Percentiles rank a stretch among this genome's conserved stretches.
Evolutionary conservation across 1,284 basidiomycete genomes (phyloP).

Genomic region (Marasmius sp.): DNA sequence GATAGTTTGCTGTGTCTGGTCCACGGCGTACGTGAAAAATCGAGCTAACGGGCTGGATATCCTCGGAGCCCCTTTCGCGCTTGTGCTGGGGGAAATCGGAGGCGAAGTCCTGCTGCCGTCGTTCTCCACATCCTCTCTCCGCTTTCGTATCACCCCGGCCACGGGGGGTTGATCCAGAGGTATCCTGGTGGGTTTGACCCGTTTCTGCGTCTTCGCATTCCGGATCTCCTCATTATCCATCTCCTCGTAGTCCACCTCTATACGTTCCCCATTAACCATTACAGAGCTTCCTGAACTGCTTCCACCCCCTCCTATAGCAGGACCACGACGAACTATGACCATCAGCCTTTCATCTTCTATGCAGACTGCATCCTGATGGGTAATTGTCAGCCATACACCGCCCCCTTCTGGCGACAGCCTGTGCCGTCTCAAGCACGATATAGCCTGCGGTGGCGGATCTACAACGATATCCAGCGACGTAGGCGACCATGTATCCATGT

Average conservation of each 20-base stretch:
- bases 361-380: slow-evolving; percentile 74
- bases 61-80: slow-evolving; percentile 48
- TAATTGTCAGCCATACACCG: slow-evolving; percentile 94
- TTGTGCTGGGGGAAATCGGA: slow-evolving; percentile 22
- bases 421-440: slow-evolving; percentile 86
- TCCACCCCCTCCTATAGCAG: slow-evolving; percentile 60
- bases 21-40: slow-evolving; percentile 75
- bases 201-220: slow-evolving; percentile 79
- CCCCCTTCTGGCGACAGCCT: slow-evolving; percentile 86
- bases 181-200: slow-evolving; percentile 83
- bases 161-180: slow-evolving; percentile 92
- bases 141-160: slow-evolving; percentile 66
- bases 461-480: slow-evolving; percentile 84
- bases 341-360: slow-evolving; percentile 77
- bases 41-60: slow-evolving; percentile 69
- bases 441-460: slow-evolving; percentile 88
- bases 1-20: slow-evolving; percentile 74
- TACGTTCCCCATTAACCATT: slow-evolving; percentile 87
- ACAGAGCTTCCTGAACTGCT: slow-evolving; percentile 40
- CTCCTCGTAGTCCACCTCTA: slow-evolving; percentile 90
- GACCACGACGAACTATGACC: slow-evolving; percentile 77
- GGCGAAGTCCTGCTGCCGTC: slow-evolving; percentile 27
- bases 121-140: slow-evolving; percentile 66
- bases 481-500: slow-evolving; percentile 85
- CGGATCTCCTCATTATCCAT: slow-evolving; percentile 89